Percentiles rank a stretch among this genome's conserved stretches.
These are phyloP conservation scores for Cubamyces lactineus DNA, from an alignment of 768 basidiomycete species.

Conservation along the genomic window DNA sequence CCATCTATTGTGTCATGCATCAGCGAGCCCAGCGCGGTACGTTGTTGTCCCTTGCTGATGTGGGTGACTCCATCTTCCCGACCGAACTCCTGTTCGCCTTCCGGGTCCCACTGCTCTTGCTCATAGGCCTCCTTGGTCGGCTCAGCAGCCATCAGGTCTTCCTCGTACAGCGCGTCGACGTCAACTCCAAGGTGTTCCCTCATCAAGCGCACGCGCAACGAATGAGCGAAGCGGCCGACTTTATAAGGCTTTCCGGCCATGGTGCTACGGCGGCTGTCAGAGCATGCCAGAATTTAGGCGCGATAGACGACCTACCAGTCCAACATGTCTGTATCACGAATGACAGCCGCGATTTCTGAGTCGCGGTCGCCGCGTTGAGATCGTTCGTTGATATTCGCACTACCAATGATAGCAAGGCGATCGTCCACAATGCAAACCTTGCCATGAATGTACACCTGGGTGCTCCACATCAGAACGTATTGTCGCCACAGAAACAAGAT, in stretches of 20 bases:
- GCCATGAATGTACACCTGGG: slow-evolving; percentile 80
- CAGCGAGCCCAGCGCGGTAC: slow-evolving; percentile 30
- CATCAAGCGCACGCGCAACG: slow-evolving; percentile 92
- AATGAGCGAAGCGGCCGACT: slow-evolving; percentile 97
- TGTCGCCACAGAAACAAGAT: not conserved
- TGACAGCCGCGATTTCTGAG: slow-evolving; percentile 91
- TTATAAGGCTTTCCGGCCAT: slow-evolving; percentile 96
- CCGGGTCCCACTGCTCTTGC: slow-evolving; percentile 74
- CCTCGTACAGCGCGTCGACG: slow-evolving; percentile 84
- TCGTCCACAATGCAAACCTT: slow-evolving; percentile 86
- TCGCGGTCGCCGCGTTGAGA: slow-evolving; percentile 96
- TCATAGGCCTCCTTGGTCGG: slow-evolving; percentile 53
- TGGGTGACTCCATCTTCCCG: slow-evolving; percentile 43
- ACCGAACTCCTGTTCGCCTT: slow-evolving; percentile 62
- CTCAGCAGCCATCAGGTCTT: slow-evolving; percentile 61
- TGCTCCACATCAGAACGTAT: slow-evolving; percentile 21
- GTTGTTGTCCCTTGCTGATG: slow-evolving; percentile 26
- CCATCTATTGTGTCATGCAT: slow-evolving; percentile 43
- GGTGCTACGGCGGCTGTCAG: slow-evolving; percentile 47
- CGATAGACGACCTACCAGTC: slow-evolving; percentile 61
- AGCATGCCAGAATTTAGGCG: not conserved
- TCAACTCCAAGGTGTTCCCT: slow-evolving; percentile 95
- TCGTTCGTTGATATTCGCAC: slow-evolving; percentile 97
- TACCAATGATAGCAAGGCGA: slow-evolving; percentile 90
- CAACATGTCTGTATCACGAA: slow-evolving; percentile 97